Percentiles rank a stretch among this genome's conserved stretches.
These are phyloP conservation scores for Rhodofomes roseus DNA, from an alignment of 1,284 basidiomycete species.

Conservation along the genomic window DNA sequence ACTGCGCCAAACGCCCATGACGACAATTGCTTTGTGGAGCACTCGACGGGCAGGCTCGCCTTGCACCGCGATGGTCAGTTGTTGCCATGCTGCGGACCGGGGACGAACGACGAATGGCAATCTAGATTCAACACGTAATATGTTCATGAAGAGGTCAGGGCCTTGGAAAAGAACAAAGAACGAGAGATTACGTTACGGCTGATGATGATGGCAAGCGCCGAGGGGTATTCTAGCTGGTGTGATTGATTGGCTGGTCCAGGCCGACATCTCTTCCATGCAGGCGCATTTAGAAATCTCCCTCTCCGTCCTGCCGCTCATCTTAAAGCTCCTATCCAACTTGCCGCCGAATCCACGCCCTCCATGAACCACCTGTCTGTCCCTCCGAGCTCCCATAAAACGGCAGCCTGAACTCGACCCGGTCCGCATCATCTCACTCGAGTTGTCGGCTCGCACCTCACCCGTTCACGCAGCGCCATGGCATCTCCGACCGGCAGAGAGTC, in stretches of 20 bases:
- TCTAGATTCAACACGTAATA: not conserved
- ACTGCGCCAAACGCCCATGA: not conserved
- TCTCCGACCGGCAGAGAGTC: constrained; percentile 14
- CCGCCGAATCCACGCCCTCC: constrained; percentile 1
- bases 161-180: not conserved
- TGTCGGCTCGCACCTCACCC: not conserved
- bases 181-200: constrained; percentile 3
- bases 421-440: not conserved
- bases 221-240: constrained; percentile 20
- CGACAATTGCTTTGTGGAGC: not conserved
- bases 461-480: not conserved
- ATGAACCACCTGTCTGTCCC: not conserved
- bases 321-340: constrained; percentile 2
- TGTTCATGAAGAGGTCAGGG: not conserved
- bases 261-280: constrained; percentile 6
- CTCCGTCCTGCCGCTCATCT: constrained; percentile 2
- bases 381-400: not conserved
- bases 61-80: too few relatives aligned
- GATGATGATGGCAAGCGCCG: constrained; percentile 12
- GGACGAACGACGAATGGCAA: not conserved
- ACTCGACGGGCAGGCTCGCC: too few relatives aligned
- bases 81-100: too few relatives aligned
- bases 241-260: constrained; percentile 26
- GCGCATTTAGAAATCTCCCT: constrained; percentile 16
- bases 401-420: not conserved